A percentile compares a stretch with the other conserved stretches of the same genome.
These are phyloP conservation scores for Biscutella laevigata DNA, from an alignment of 441 rosid genomes.

Conservation along the genomic window DNA sequence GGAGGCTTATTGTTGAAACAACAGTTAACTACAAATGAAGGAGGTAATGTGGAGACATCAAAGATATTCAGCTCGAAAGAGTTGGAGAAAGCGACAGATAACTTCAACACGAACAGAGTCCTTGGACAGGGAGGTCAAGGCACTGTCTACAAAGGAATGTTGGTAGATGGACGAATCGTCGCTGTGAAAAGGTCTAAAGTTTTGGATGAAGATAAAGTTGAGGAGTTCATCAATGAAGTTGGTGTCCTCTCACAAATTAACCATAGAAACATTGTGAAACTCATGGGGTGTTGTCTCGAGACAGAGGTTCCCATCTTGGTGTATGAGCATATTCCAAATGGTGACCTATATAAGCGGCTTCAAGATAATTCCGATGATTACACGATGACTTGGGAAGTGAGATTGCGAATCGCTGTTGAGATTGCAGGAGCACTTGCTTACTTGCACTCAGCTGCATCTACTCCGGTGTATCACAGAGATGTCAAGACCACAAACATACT, in stretches of 20 bases:
- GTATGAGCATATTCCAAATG: constrained; percentile 13
- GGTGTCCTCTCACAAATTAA: constrained; percentile 19
- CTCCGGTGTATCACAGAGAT: constrained; percentile 20
- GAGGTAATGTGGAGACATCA: constrained; percentile 15
- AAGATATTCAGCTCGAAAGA: constrained; percentile 23
- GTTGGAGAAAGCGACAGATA: constrained; percentile 31
- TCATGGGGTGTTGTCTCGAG: constrained; percentile 15
- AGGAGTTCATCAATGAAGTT: constrained; percentile 20
- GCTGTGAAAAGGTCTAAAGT: constrained; percentile 31
- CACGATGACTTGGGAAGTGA: constrained; percentile 15
- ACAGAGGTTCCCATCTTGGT: constrained; percentile 13
- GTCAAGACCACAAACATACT: constrained; percentile 21
- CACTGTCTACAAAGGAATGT: constrained; percentile 27
- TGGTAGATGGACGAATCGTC: constrained; percentile 9
- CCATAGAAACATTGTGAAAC: constrained; percentile 19
- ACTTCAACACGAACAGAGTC: constrained; percentile 22
- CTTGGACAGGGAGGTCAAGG: constrained; percentile 36
- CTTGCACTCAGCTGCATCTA: constrained; percentile 22
- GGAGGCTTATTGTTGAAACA: constrained; percentile 22
- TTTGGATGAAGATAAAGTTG: constrained; percentile 16
- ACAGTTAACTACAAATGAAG: constrained; percentile 5
- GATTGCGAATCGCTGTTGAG: constrained; percentile 3
- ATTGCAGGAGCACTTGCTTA: constrained; percentile 20
- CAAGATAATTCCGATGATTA: constrained; percentile 12
- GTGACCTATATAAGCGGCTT: constrained; percentile 13